Evolutionary conservation across 176 grass and related monocot species (phyloP).

Genomic region (Lolium perenne): DNA sequence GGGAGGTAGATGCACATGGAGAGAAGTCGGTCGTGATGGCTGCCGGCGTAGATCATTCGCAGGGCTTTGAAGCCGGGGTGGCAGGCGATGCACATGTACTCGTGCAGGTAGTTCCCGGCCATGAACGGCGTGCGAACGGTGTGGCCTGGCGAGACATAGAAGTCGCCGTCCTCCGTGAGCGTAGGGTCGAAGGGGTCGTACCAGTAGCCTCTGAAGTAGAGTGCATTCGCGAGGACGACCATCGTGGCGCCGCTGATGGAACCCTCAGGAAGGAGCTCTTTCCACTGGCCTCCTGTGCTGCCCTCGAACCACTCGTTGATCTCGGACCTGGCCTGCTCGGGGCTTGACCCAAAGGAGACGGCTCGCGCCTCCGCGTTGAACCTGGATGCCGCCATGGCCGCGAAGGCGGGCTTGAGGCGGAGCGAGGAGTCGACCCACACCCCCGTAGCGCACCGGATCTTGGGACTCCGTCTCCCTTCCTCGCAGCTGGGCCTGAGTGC

Average conservation of each 20-base stretch:
- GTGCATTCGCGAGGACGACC: constrained; percentile 15
- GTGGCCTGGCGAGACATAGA: constrained; percentile 23
- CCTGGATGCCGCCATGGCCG: neutral
- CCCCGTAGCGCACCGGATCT: neutral
- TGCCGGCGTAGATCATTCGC: neutral
- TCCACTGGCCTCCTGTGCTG: neutral
- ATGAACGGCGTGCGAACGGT: constrained; percentile 17
- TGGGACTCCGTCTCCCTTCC: neutral
- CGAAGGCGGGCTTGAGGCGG: constrained; percentile 5
- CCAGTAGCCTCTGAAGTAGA: constrained; percentile 16
- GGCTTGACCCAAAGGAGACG: neutral
- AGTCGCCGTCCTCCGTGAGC: neutral
- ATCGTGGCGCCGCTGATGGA: neutral
- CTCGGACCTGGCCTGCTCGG: constrained; percentile 1
- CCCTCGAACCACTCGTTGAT: constrained; percentile 20
- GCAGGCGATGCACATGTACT: neutral
- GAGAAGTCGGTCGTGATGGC: neutral
- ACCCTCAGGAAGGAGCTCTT: neutral
- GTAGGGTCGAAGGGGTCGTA: neutral
- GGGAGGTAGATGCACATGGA: constrained; percentile 48
- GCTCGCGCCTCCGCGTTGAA: neutral
- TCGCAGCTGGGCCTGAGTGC: no score
- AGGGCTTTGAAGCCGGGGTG: no score
- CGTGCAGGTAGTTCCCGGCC: neutral
- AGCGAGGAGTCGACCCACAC: constrained; percentile 34